Evolutionary conservation across 805 yeast species (phyloP), one percentile per base, ranked within the genome.

Genomic region (Candida sakaeoensis): DNA sequence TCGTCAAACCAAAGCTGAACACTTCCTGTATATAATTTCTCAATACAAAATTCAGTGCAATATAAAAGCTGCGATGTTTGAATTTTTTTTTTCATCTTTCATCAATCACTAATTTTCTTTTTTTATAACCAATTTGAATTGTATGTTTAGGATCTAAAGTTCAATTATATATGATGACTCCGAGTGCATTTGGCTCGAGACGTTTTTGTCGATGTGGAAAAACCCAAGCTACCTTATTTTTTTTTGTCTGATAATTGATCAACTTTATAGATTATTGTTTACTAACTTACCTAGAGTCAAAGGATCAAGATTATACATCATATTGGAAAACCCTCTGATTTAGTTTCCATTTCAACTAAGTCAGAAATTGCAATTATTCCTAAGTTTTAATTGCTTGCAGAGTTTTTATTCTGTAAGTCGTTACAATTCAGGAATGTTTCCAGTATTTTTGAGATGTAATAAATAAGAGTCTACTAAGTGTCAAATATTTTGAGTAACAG

Each of bases 141-240:
- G 31, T 28, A 22, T 22, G 31, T 36, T 21, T 14, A 8, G 12
- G 23, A 6, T 33, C 13, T 7, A 22, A 15, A 14, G 14, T 30
- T 29, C 35, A 39, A 25, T 48, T 45, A 38, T 39, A 46, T n/a
- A 78, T 86, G 95, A 86, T 86, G 95, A 86, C 82, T 18, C 50
- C 69, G 96, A 89, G 95, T 87, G 96, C 96, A 89, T 89, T 89
- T 89, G 96, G 96, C 96, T 89, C 96, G 95, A 88, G 96, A 85
- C 85, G 61, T 74, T 72, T 33, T 65, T 73, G 89, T 85, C 89
- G 90, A 75, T 89, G 96, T 89, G 96, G 96, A 89, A 86, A 86
- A 85, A 86, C 73, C 80, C 95, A 77, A 82, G 96, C 96, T 89
- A 89, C 96, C 96, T 89, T 75, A 78, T 42, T 62, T 70, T 67